phyloP scores from a whole-genome alignment of 73 alveolate species.

The Paraurostyla sp. region DNA sequence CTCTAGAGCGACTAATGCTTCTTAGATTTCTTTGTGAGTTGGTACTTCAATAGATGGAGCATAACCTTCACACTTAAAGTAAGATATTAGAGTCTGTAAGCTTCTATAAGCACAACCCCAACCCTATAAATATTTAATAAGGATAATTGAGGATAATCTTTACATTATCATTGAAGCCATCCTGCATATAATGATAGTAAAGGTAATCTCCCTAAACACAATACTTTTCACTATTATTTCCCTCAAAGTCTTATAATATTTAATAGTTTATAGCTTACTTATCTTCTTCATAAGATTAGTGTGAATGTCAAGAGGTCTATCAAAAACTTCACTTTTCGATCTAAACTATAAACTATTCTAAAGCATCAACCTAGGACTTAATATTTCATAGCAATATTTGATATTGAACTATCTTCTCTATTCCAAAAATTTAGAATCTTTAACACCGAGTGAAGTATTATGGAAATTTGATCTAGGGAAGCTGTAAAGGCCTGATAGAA shows the following conservation, averaged over 20 bases:
- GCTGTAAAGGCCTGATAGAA: too few species aligned
- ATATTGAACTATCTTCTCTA: background rate
- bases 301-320: constrained; percentile 57
- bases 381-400: background rate
- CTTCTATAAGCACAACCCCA: constrained; percentile 99
- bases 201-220: constrained; percentile 88
- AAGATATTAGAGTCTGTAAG: constrained; percentile 86
- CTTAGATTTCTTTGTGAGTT: constrained; percentile 86
- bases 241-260: constrained; percentile 23
- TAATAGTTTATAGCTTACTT: background rate
- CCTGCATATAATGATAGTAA: constrained; percentile 96
- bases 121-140: constrained; percentile 76
- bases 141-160: background rate
- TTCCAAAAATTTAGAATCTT: background rate
- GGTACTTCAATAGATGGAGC: constrained; percentile 69
- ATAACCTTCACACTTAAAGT: constrained; percentile 83
- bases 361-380: constrained; percentile 22
- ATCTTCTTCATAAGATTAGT: constrained; percentile 35
- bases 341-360: background rate
- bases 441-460: background rate
- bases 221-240: constrained; percentile 8
- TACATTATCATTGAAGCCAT: constrained; percentile 89
- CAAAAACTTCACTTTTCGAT: background rate
- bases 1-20: constrained; percentile 90
- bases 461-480: too few species aligned